Evolutionary conservation across 164 flowering plant species (phyloP), one percentile per base, ranked within the genome.

Genomic region (Sextonia rubra): DNA sequence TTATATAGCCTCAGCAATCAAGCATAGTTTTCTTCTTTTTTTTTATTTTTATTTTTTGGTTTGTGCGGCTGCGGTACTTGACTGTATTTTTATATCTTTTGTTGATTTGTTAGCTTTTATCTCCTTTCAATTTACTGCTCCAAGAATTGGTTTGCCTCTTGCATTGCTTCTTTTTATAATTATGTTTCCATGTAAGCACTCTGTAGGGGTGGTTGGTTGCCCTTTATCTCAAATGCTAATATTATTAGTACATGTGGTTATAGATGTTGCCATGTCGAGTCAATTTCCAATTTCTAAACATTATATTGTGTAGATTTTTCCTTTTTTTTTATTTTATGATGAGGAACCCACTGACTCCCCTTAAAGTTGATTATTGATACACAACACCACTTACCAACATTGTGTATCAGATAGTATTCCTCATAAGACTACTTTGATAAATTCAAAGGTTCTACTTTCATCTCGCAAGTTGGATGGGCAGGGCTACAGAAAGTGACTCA

Each of bases 31-130:
- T 17, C 14, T 52, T 12, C 14, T 52, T 14, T 18, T 14, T 64
- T 29, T 17, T 22, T 9, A 17, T 64, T 64, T n/a, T n/a, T n/a
- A 3, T 27, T 27, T 64, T 64, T 26, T 61, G 15, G 62, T 72
- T 82, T 27, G 47, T 83, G 87, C 95, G 92, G 97, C 93, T 81
- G 85, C 91, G 24, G 78, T 88, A 62, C 85, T 84, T 56, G 83
- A 86, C 44, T 89, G 91, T 89, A 88, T 86, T 80, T 78, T 91
- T 86, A 84, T 95, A 32, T 90, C 94, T 75, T 85, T 95, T 22
- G 80, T 87, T 76, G 86, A 93, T 85, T 80, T 91, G 84, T 71
- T 89, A 58, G 88, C 85, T 69, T 92, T 92, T 81, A 86, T 95
- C 70, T 69, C 86, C 71, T 70, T 89, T 62, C 90, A 79, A 62